Base-by-base conservation (phyloP, 495 filamentous ascomycete species). In the Bombardia bombarda region DNA sequence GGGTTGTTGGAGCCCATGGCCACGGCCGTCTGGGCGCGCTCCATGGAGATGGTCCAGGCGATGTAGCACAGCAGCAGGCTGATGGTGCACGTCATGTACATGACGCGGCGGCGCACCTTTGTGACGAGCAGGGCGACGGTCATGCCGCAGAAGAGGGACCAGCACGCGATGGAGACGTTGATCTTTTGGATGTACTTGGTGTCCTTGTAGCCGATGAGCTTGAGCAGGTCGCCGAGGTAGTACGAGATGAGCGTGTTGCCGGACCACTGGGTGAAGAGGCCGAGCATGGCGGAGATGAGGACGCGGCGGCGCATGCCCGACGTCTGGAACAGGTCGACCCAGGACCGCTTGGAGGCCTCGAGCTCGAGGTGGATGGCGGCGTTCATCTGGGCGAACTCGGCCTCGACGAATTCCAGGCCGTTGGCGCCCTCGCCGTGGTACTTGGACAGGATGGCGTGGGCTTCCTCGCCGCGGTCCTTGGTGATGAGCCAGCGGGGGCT, bases 201-300 rank as follows among this genome's bases (percentile, higher is more conserved):
- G 41, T 79, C 67, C 18, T 54, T 78, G 49, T 53, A 75, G 55
- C 58, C 73, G 39, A 65, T 73, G 55, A 62, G 66, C 31, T 60
- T 56, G 32, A 79, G 68, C 2, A 73, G 54, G 60, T 66, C 61
- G 58, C 72, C 62, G 26, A 78, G 61, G 46, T 77, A 79, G 60
- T 79, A 76, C 50, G 77, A 78, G 36, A 81, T 78, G 32, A 82
- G 60, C 9, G 74, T 78, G 53, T 83, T 83, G 18, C 80, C 79
- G 28, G 75, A 79, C 67, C 77, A 80, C 51, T 84, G 79, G 0
- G 76, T 77, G 58, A 83, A 82, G 6, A 82, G 52, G 4, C 78
- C 76, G 12, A 82, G 61, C 42, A 76, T 70, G 7, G 72, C 67
- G 3, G 70, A 68, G 49, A 83, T 74, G 21, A 81, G 46, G 6